These are phyloP conservation scores for Coemansia sp. DNA, from an alignment of 192 early-diverging fungal genomes.

Conservation along the genomic window DNA sequence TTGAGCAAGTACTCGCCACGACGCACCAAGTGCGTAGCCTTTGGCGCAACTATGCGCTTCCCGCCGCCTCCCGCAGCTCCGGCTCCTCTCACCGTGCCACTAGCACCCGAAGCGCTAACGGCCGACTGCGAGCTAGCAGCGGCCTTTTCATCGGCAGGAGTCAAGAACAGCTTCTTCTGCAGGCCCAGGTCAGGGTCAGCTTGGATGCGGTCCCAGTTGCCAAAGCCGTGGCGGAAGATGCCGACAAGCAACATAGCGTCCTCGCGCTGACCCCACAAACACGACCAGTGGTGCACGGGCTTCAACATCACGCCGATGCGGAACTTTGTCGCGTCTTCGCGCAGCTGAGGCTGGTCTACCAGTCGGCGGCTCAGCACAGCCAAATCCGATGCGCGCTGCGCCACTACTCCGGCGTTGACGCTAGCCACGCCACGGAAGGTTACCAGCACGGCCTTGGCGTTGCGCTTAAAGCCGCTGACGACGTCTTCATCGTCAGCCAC, in stretches of 20 bases:
- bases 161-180: conserved; percentile 81
- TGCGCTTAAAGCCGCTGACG: conserved; percentile 47
- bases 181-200: conserved; percentile 78
- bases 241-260: conserved; percentile 96
- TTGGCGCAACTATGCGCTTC: conserved; percentile 64
- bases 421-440: conserved; percentile 76
- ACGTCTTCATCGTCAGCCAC: conserved; percentile 43
- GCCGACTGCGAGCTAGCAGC: conserved; percentile 27
- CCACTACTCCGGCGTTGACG: conserved; percentile 81
- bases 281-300: conserved; percentile 80
- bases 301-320: conserved; percentile 78
- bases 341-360: conserved; percentile 36
- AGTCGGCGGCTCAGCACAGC: conserved; percentile 63
- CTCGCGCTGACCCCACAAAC: conserved; percentile 85
- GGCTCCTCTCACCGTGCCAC: conserved; percentile 12
- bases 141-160: conserved; percentile 51
- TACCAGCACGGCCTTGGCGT: conserved; percentile 72
- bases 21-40: conserved; percentile 80
- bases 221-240: conserved; percentile 91
- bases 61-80: conserved; percentile 10
- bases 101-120: conserved; percentile 17
- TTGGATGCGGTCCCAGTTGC: conserved; percentile 84
- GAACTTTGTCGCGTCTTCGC: conserved; percentile 67
- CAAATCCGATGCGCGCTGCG: conserved; percentile 75
- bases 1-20: conserved; percentile 91